Evolutionary conservation across 805 yeast genomes (phyloP).

Genomic region (Candida ovalis): DNA sequence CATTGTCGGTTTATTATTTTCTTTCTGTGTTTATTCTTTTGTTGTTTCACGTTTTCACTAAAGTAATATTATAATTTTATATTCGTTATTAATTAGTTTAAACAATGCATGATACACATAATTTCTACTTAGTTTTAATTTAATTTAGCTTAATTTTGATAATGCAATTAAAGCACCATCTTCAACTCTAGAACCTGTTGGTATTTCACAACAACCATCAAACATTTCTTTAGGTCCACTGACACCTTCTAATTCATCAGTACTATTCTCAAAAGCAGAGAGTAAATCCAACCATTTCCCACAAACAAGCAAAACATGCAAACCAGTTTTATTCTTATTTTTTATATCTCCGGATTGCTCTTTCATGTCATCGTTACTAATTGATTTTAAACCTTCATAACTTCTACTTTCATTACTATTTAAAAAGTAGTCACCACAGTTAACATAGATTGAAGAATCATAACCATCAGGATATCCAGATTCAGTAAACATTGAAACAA

Average conservation of each 20-base stretch:
- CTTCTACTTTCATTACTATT: constrained; percentile 23
- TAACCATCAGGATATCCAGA: constrained; percentile 66
- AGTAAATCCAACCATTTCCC: constrained; percentile 61
- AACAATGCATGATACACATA: not conserved
- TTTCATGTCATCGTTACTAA: constrained; percentile 3
- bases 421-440: constrained; percentile 61
- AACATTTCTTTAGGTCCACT: constrained; percentile 58
- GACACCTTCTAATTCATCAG: constrained; percentile 47
- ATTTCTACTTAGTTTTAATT: too few species aligned
- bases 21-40: not conserved
- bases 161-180: constrained; percentile 65
- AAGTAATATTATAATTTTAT: not conserved
- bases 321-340: constrained; percentile 6
- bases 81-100: not conserved
- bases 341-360: not conserved
- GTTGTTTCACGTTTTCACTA: not conserved
- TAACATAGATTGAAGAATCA: constrained; percentile 58
- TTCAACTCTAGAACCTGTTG: constrained; percentile 58
- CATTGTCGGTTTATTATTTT: too few species aligned
- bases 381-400: not conserved
- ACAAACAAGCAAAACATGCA: constrained; percentile 49
- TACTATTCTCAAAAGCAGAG: constrained; percentile 49
- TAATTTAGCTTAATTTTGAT: constrained; percentile 29
- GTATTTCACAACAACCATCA: constrained; percentile 54
- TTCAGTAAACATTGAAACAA: constrained; percentile 68